phyloP scores from a whole-genome alignment of 768 basidiomycete species.

The Mycena kentingensis region DNA sequence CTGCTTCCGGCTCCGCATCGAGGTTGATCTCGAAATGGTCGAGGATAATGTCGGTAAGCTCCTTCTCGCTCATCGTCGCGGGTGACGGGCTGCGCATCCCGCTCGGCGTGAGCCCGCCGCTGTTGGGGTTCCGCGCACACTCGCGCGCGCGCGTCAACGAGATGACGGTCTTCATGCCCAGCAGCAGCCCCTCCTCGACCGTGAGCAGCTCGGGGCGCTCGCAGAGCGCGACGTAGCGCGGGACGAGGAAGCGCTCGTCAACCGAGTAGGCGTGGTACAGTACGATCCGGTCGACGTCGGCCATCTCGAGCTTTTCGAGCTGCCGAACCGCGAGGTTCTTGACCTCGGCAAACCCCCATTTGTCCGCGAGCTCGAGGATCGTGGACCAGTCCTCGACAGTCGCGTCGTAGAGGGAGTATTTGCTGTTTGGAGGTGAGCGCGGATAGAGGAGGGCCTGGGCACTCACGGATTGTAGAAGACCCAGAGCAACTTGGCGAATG shows the following conservation, averaged over 20 bases:
- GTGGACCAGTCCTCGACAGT: conserved; percentile 54
- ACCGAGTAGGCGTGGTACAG: conserved; percentile 57
- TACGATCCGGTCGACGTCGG: conserved; percentile 53
- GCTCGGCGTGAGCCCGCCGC: conserved; percentile 2
- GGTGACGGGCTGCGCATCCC: conserved; percentile 21
- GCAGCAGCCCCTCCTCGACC: conserved; percentile 52
- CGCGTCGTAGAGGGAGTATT: conserved; percentile 58
- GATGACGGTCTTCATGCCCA: conserved; percentile 56
- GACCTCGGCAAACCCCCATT: conserved; percentile 60
- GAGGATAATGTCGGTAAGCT: conserved; percentile 34
- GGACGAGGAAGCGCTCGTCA: conserved; percentile 49
- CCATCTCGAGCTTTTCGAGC: conserved; percentile 49
- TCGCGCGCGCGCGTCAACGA: conserved; percentile 27
- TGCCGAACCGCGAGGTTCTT: conserved; percentile 61
- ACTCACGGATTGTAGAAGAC: conserved; percentile 57
- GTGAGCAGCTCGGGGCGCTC: conserved; percentile 51
- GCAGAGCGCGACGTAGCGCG: conserved; percentile 58
- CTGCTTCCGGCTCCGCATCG: conserved; percentile 17
- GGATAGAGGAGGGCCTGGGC: conserved; percentile 10
- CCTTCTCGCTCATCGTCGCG: conserved; percentile 14
- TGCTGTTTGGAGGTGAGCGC: conserved; percentile 36
- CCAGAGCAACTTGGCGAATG: conserved; percentile 54
- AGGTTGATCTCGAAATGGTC: conserved; percentile 34
- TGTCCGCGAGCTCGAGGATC: conserved; percentile 58
- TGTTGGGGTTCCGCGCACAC: conserved; percentile 19